Evolutionary conservation across 768 basidiomycete genomes (phyloP).

Genomic region (Leccinum pellstonianum): DNA sequence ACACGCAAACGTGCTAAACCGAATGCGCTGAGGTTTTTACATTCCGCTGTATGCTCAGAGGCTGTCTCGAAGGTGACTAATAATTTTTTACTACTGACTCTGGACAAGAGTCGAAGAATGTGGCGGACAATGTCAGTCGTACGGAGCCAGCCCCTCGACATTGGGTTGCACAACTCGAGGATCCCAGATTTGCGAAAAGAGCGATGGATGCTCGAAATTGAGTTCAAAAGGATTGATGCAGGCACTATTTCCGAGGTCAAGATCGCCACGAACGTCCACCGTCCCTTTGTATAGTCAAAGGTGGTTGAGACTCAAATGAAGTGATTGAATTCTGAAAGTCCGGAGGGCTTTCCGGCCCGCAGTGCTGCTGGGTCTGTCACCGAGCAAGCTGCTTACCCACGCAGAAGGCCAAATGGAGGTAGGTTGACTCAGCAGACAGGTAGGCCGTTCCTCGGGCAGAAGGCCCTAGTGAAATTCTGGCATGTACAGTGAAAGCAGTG

Average conservation of each 20-base stretch:
- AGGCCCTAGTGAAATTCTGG: no score
- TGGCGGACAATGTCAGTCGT: constrained; percentile 61
- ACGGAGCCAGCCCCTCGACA: constrained; percentile 63
- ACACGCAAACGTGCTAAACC: constrained; percentile 75
- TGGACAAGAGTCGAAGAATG: constrained; percentile 73
- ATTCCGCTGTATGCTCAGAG: constrained; percentile 72
- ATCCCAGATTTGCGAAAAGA: constrained; percentile 57
- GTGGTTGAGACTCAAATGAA: no score
- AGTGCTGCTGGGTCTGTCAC: no score
- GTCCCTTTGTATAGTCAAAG: constrained; percentile 19
- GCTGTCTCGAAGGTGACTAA: background rate
- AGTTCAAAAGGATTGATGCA: constrained; percentile 62
- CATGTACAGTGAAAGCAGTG: background rate
- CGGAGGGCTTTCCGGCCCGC: no score
- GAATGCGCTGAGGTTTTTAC: constrained; percentile 95
- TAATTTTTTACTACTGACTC: background rate
- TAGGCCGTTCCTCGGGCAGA: no score
- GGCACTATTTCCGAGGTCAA: constrained; percentile 75
- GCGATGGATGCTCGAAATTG: constrained; percentile 60
- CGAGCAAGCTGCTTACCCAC: no score
- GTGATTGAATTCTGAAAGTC: no score
- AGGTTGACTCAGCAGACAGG: no score
- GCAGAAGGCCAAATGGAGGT: no score
- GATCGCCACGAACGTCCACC: constrained; percentile 87
- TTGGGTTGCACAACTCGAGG: constrained; percentile 63